Base-by-base conservation (phyloP, 2,329 filamentous ascomycete species). In the Colletotrichum eleusines region DNA sequence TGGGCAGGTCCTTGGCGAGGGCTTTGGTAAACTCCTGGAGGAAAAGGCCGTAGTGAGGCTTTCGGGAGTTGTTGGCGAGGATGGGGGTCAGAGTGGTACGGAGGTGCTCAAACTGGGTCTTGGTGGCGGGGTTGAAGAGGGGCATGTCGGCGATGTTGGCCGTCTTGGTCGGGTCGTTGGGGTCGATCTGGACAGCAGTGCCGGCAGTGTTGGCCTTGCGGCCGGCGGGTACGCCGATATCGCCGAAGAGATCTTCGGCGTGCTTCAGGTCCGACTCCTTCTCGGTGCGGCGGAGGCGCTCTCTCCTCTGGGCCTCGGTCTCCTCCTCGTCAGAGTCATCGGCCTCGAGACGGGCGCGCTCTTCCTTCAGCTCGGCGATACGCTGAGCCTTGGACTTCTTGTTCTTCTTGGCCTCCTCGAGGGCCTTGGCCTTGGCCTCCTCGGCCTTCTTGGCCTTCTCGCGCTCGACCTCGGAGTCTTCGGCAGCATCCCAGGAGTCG, bases 401-500 rank as follows among this genome's bases (percentile, higher is more conserved):
- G 78, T 91, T 94, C 63, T 94, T 94, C 53, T 93, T 94, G 9
- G 94, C 94, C 77, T 94, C 93, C 54, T 93, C 95, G 0, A 95
- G 94, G 35, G 94, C 94, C 83, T 97, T 97, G 69, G 92, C 94
- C 83, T 97, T 97, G 63, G 90, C 92, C 78, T 94, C 95, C 7
- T 88, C 91, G 61, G 91, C 94, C 84, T 95, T 96, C 83, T 92
- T 93, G 35, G 89, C 93, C 87, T 98, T 99, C 83, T 98, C 95
- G 77, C 94, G 93, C 86, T 99, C 96, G 76, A 91, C 95, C 78
- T 99, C 96, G 73, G 94, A 97, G 84, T 99, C 96, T 79, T 98
- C 96, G 76, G 93, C 95, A 69, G 94, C 95, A 78, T 98, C 95
- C 96, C 96, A 99, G 42, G 94, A 95, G 72, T 99, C 96, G 78